Evolutionary conservation across 345 rosid species (phyloP), one percentile per base, ranked within the genome.

Genomic region (Boechera retrofracta): DNA sequence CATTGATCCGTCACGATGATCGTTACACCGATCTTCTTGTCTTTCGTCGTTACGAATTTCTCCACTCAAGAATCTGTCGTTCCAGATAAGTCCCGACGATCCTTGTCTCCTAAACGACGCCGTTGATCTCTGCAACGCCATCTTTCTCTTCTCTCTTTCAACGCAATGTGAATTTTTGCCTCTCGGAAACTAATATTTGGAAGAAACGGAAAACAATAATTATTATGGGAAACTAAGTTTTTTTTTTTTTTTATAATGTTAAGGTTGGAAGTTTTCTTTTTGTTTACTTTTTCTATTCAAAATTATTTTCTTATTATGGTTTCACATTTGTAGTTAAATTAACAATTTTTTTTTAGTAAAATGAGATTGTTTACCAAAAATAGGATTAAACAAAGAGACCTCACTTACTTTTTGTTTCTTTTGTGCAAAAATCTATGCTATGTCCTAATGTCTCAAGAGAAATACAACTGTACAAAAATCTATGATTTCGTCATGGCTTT

Each of bases 61-160:
- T 47, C 85, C 88, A 5, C 85, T 74, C 33, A 88, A 57, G 73
- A 80, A 68, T 74, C 83, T 85, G 79, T 88, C 92, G 42, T 88
- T 88, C 98, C 98, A 93, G 1, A 89, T 81, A 18, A 88, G 72
- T 2, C 98, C 98, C 0, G 97, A 93, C 0, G 96, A 93, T 35
- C 98, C 98, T 76, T 91, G 93, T 67, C 98, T 87, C 74, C 98
- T 80, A 63, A 89, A 93, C 32, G 98, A 93, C 42, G 86, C 82
- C 10, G 82, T 82, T 1, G 97, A 93, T 80, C 98, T 89, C 42
- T 82, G 85, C 64, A 93, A 79, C 38, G 83, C 80, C 45, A 55
- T 85, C 76, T 58, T 32, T 32, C 39, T 33, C 56, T 48, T 58
- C 29, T 75, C 6, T 74, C 9, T 68, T 41, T 44, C 47, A 45